Evolutionary conservation across 768 basidiomycete species (phyloP), one percentile per base, ranked within the genome.

Genomic region (Tricholoma hemisulphureum): DNA sequence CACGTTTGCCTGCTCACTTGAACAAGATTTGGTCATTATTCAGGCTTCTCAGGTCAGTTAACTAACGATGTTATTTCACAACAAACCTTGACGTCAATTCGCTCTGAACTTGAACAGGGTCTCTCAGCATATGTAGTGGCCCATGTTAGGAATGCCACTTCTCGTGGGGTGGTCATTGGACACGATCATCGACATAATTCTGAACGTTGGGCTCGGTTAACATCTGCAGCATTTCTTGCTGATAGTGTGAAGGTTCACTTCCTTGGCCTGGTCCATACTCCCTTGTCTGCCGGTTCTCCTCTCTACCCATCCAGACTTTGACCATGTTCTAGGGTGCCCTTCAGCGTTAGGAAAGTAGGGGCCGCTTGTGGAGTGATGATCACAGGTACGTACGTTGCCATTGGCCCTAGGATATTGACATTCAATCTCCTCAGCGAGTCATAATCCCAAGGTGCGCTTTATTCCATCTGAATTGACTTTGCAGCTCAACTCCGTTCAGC

Each of bases 351-450:
- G 62, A 75, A 71, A 51, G 66, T 91, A 46, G 75, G 75, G 10
- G 91, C 93, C 3, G 86, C 88, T 1, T 88, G 88, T 58, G 93
- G 93, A 18, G 84, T 95, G 2, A 95, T 95, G 93, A 89, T 95
- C 51, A 95, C 93, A 61, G 91, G 89, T 86, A 49, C 39, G 74
- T 53, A n/a, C 6, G 9, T 34, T 49, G 20, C 32, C 43, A 48
- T 63, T 29, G n/a, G 4, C 34, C 28, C 10, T 48, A 14, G 28
- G 16, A 48, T 26, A n/a, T 28, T 9, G n/a, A 49, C n/a, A 20
- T 11, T 51, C 43, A 16, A 52, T 52, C 43, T 51, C 45, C 32
- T 21, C 35, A 87, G 91, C 92, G 2, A 90, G 88, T 59, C 93
- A 95, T 65, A 95, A 95, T 67, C 93, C 93, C 0, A 93, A 92